phyloP scores from a whole-genome alignment of 768 basidiomycete species.

The Pisolithus orientalis region DNA sequence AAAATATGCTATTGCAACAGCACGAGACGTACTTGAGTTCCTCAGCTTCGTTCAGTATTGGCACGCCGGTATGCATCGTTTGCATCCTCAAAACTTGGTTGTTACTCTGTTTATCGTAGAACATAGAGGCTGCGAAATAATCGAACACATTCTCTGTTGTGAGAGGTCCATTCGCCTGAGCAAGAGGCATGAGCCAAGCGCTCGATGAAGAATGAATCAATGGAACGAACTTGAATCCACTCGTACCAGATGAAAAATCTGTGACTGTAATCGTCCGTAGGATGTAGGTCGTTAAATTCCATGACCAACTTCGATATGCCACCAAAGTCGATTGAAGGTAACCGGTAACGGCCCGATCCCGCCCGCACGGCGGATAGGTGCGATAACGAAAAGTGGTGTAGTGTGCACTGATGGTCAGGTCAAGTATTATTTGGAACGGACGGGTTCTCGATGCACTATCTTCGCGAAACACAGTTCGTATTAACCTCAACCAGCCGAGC shows the following conservation, averaged over 20 bases:
- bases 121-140: slow-evolving; percentile 87
- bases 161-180: slow-evolving; percentile 70
- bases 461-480: too few species aligned
- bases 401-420: too few species aligned
- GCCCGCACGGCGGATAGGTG: too few species aligned
- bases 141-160: slow-evolving; percentile 77
- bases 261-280: slow-evolving; percentile 75
- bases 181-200: not conserved
- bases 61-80: slow-evolving; percentile 77
- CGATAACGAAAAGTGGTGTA: too few species aligned
- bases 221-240: slow-evolving; percentile 63
- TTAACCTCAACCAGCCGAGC: too few species aligned
- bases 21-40: slow-evolving; percentile 64
- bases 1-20: not conserved
- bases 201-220: not conserved
- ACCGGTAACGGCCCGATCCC: too few species aligned
- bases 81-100: slow-evolving; percentile 94
- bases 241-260: slow-evolving; percentile 89
- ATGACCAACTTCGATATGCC: slow-evolving; percentile 20
- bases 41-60: slow-evolving; percentile 73
- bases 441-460: too few species aligned
- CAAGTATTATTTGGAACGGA: too few species aligned
- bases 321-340: not conserved
- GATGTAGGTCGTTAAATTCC: slow-evolving; percentile 63
- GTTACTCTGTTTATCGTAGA: slow-evolving; percentile 91